These are phyloP conservation scores for Metarhizium anisopliae DNA, from an alignment of 2,329 filamentous ascomycete species.

Conservation along the genomic window DNA sequence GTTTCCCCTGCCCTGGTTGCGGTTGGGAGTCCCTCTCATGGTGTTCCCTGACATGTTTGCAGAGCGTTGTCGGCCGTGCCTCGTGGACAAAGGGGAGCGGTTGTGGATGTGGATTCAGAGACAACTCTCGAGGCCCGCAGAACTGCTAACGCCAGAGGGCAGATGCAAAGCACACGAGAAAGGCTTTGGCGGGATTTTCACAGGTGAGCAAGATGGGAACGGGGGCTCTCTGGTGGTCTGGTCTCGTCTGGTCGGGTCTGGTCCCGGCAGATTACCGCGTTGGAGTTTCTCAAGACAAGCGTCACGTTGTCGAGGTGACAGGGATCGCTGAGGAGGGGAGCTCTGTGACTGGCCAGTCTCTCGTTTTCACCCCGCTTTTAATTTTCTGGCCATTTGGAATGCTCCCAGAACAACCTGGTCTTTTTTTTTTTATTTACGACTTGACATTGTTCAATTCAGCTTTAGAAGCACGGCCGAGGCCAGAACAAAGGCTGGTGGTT, in stretches of 20 bases:
- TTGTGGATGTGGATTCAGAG: not conserved
- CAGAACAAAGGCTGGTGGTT: not conserved
- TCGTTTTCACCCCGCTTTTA: not conserved
- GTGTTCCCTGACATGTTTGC: conserved; percentile 49
- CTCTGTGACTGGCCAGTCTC: not conserved
- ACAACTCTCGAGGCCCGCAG: not conserved
- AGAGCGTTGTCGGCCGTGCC: not conserved
- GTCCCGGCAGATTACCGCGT: conserved; percentile 6
- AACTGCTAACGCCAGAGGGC: not conserved
- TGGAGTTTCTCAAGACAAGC: not conserved
- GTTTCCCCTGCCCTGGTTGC: conserved; percentile 47
- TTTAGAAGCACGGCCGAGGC: no score
- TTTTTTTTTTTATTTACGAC: not conserved
- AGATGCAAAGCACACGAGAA: not conserved
- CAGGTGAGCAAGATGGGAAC: not conserved
- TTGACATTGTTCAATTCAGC: no score
- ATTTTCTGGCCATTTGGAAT: not conserved
- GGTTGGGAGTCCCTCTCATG: conserved; percentile 61
- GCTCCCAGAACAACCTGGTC: not conserved
- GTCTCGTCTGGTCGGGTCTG: not conserved
- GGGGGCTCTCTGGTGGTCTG: not conserved
- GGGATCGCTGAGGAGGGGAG: not conserved
- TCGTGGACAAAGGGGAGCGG: not conserved
- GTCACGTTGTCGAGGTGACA: conserved; percentile 11
- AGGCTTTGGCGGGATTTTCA: not conserved